A percentile compares a stretch with the other conserved stretches of the same genome.
Evolutionary conservation across 352 stramenopile species (phyloP).

Genomic region (Pythium utonaiense): DNA sequence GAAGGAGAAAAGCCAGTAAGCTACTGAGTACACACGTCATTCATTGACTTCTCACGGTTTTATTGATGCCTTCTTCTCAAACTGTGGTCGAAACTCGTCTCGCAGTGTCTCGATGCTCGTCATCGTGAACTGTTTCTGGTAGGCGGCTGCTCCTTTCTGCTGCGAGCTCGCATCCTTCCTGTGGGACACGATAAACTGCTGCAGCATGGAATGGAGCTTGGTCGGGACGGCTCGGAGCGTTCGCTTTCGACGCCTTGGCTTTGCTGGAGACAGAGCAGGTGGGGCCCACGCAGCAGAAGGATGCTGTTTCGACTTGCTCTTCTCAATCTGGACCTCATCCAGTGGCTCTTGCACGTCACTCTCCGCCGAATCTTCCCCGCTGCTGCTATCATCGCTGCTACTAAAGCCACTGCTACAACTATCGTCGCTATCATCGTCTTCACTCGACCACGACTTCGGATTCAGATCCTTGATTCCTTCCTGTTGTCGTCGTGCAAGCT

Average conservation of each 20-base stretch:
- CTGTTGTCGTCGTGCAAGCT: neutral
- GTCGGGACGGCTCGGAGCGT: slow-evolving; percentile 1
- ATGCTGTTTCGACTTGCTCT: slow-evolving; percentile 3
- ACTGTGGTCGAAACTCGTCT: slow-evolving; percentile 10
- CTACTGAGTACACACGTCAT: neutral
- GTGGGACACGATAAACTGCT: slow-evolving; percentile 20
- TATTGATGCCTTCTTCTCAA: neutral
- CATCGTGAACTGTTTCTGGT: slow-evolving; percentile 22
- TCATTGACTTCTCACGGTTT: neutral
- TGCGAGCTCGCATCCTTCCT: slow-evolving; percentile 8
- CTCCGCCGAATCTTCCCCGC: neutral
- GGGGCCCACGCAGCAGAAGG: slow-evolving; percentile 4
- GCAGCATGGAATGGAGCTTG: slow-evolving; percentile 15
- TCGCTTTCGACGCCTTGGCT: slow-evolving; percentile 9
- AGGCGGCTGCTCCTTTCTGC: neutral
- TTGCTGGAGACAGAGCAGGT: neutral
- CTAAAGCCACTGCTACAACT: neutral
- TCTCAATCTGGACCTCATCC: neutral
- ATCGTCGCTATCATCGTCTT: slow-evolving; percentile 11
- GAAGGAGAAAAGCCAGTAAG: slow-evolving; percentile 19
- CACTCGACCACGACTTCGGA: slow-evolving; percentile 8
- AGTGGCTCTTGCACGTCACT: slow-evolving; percentile 4
- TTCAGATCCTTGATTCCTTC: neutral
- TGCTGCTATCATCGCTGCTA: neutral
- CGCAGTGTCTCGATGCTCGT: slow-evolving; percentile 17